phyloP scores from a whole-genome alignment of 768 basidiomycete genomes.

The Chiua virens region DNA sequence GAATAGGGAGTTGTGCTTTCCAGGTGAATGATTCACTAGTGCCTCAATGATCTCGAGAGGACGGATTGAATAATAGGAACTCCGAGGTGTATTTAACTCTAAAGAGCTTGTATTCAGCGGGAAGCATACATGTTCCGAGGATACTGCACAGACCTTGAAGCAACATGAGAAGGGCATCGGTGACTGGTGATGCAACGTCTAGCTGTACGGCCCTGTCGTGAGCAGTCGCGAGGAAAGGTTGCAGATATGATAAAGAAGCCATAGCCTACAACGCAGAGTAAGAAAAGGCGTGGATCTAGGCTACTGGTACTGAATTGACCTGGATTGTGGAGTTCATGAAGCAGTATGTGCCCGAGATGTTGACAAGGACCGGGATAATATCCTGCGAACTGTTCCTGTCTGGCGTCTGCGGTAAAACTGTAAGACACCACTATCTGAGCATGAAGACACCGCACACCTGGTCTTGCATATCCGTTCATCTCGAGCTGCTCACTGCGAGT shows the following conservation, averaged over 20 bases:
- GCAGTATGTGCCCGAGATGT: slow-evolving; percentile 94
- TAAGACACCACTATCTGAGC: neutral
- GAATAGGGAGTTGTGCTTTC: slow-evolving; percentile 64
- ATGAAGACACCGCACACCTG: slow-evolving; percentile 24
- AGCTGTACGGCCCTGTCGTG: slow-evolving; percentile 74
- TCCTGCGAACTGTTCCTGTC: slow-evolving; percentile 33
- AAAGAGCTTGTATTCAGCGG: slow-evolving; percentile 5
- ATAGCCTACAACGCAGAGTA: slow-evolving; percentile 59
- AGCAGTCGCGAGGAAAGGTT: slow-evolving; percentile 75
- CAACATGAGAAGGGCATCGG: slow-evolving; percentile 75
- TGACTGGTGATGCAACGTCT: slow-evolving; percentile 84
- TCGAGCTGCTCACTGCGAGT: slow-evolving; percentile 59
- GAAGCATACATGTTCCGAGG: neutral
- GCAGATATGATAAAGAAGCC: slow-evolving; percentile 81
- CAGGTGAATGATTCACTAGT: slow-evolving; percentile 54
- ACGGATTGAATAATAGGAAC: slow-evolving; percentile 60
- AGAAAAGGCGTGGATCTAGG: slow-evolving; percentile 11
- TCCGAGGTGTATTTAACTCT: slow-evolving; percentile 68
- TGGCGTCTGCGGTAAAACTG: slow-evolving; percentile 17
- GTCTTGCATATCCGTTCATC: slow-evolving; percentile 35
- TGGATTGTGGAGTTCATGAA: slow-evolving; percentile 98
- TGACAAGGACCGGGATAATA: slow-evolving; percentile 91
- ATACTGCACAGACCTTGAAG: slow-evolving; percentile 53
- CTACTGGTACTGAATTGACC: slow-evolving; percentile 38
- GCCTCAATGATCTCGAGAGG: slow-evolving; percentile 73